Evolutionary conservation across 2,329 filamentous ascomycete genomes (phyloP).

Genomic region (Drechslerella coelobrocha): DNA sequence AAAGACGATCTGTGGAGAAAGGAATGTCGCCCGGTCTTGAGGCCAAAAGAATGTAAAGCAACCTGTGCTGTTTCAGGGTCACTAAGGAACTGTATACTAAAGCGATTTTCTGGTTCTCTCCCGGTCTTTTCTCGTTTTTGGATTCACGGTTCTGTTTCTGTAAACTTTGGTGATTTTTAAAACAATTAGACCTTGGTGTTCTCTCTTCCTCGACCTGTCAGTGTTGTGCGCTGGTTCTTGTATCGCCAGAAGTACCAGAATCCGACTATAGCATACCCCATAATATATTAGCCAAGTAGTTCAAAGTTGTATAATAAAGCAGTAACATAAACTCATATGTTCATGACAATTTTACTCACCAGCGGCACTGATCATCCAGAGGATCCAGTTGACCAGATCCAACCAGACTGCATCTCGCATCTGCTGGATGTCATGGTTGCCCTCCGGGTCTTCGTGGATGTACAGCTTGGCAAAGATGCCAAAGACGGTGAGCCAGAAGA

Average conservation of each 20-base stretch:
- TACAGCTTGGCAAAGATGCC: conserved; percentile 84
- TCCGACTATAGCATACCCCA: conserved; percentile 27
- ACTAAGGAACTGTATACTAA: too few species aligned
- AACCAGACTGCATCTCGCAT: conserved; percentile 92
- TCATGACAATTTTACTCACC: not conserved
- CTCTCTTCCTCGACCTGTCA: conserved; percentile 29
- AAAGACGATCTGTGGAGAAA: too few species aligned
- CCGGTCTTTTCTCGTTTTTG: too few species aligned
- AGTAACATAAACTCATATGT: not conserved
- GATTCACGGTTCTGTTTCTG: too few species aligned
- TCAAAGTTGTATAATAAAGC: not conserved
- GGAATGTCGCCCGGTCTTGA: too few species aligned
- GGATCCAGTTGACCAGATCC: conserved; percentile 73
- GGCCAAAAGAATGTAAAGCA: too few species aligned
- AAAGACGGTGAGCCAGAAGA: conserved; percentile 76
- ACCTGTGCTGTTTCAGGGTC: too few species aligned
- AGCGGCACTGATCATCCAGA: conserved; percentile 69
- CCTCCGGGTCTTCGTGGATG: conserved; percentile 72
- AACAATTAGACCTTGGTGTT: conserved; percentile 32
- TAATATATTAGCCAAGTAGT: not conserved
- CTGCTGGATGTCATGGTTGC: conserved; percentile 69
- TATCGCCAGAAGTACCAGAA: conserved; percentile 47
- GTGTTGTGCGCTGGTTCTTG: conserved; percentile 31
- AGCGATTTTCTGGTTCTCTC: too few species aligned
- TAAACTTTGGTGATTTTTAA: too few species aligned